Conservation (phyloP, 2,329 filamentous ascomycete species). For the Acephala macrosclerotiorum region DNA sequence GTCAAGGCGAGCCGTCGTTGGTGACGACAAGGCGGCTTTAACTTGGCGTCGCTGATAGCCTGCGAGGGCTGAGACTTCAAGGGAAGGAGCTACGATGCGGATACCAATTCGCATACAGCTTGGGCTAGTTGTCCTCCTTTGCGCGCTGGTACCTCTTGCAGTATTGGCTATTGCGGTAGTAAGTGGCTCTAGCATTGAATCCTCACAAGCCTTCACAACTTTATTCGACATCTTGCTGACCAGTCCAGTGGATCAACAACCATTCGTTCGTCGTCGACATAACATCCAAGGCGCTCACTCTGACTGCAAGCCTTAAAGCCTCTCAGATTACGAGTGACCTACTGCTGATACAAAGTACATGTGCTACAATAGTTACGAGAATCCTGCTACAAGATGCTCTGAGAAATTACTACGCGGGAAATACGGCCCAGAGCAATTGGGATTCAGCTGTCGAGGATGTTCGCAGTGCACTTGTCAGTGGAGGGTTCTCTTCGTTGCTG, state of each 20-base stretch:
- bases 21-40: no score
- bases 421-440: conserved; percentile 68
- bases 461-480: conserved; percentile 68
- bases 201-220: not conserved
- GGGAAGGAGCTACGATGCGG: conserved; percentile 65
- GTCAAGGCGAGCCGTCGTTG: not conserved
- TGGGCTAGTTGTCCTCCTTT: conserved; percentile 77
- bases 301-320: conserved; percentile 88
- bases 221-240: conserved; percentile 35
- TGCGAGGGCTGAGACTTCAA: no score
- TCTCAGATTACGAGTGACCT: conserved; percentile 82
- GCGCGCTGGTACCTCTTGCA: conserved; percentile 76
- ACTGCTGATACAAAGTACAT: conserved; percentile 78
- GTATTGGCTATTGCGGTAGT: conserved; percentile 76
- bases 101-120: conserved; percentile 90
- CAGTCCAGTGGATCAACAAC: conserved; percentile 59
- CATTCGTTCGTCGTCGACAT: conserved; percentile 66
- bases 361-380: conserved; percentile 73
- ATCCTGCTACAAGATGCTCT: conserved; percentile 65
- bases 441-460: conserved; percentile 67
- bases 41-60: no score
- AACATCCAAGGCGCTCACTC: conserved; percentile 67
- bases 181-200: not conserved
- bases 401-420: conserved; percentile 59
- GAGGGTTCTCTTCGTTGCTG: conserved; percentile 62